These are phyloP conservation scores for Malus hybrid DNA, from an alignment of 331 rosid species.

Conservation along the genomic window DNA sequence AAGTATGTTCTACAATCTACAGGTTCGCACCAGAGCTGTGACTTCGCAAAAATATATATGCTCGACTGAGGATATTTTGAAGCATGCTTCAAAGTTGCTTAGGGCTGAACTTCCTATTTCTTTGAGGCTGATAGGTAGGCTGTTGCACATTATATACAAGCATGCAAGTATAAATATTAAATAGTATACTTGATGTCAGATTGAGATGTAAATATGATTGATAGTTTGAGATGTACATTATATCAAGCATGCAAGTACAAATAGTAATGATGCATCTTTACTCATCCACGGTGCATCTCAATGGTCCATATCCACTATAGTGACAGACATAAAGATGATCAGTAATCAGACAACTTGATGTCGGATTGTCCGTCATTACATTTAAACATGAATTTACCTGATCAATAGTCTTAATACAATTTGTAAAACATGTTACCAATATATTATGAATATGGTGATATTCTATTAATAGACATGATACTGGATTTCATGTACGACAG, in stretches of 20 bases:
- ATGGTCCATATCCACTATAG: not conserved
- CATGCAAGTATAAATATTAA: not conserved
- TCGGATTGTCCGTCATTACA: not conserved
- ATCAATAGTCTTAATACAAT: not conserved
- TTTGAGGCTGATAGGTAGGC: slow-evolving; percentile 69
- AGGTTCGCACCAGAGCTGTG: slow-evolving; percentile 84
- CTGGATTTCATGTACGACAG: too few relatives aligned
- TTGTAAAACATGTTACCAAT: too few relatives aligned
- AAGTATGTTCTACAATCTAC: slow-evolving; percentile 17
- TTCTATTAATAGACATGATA: too few relatives aligned
- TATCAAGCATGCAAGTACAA: too few relatives aligned
- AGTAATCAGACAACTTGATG: not conserved
- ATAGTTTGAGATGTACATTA: too few relatives aligned
- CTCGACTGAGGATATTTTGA: slow-evolving; percentile 69
- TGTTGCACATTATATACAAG: not conserved
- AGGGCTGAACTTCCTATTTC: slow-evolving; percentile 89
- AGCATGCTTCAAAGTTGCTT: slow-evolving; percentile 73
- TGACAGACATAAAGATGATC: not conserved
- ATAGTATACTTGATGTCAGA: not conserved
- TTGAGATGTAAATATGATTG: too few relatives aligned
- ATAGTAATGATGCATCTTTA: not conserved
- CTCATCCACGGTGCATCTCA: not conserved
- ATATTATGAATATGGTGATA: too few relatives aligned
- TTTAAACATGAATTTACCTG: not conserved
- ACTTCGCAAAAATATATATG: slow-evolving; percentile 59